Evolutionary conservation across 2,329 filamentous ascomycete genomes (phyloP).

Genomic region (Pestalotiopsis sp.): DNA sequence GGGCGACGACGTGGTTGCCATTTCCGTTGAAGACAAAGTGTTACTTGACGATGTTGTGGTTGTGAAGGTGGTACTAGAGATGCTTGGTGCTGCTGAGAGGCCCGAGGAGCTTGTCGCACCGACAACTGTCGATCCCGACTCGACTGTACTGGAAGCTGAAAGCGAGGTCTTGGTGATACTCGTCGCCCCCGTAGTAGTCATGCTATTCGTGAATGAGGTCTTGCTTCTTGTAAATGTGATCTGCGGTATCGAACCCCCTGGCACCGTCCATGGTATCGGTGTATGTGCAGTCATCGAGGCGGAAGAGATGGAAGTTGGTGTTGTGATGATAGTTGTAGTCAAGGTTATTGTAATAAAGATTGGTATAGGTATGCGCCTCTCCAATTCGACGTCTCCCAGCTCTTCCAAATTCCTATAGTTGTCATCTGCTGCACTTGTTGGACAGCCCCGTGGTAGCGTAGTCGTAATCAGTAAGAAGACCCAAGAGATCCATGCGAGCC

Average conservation of each 20-base stretch:
- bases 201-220: neutral
- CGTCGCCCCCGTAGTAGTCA: neutral
- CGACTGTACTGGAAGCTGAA: neutral
- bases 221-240: neutral
- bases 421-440: neutral
- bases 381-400: neutral
- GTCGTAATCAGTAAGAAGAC: neutral
- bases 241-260: neutral
- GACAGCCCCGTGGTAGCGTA: neutral
- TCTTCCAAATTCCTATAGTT: neutral
- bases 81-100: neutral
- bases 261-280: neutral
- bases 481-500: neutral
- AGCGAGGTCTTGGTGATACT: neutral
- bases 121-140: neutral
- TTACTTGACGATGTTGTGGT: neutral
- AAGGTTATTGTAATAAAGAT: constrained; percentile 1
- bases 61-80: neutral
- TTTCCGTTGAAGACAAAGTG: neutral
- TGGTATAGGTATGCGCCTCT: neutral
- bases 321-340: neutral
- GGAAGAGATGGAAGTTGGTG: neutral
- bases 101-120: neutral
- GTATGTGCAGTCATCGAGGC: neutral
- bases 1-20: neutral